Conservation (phyloP, 1,284 basidiomycete species). For the Volvariella surrecta region DNA sequence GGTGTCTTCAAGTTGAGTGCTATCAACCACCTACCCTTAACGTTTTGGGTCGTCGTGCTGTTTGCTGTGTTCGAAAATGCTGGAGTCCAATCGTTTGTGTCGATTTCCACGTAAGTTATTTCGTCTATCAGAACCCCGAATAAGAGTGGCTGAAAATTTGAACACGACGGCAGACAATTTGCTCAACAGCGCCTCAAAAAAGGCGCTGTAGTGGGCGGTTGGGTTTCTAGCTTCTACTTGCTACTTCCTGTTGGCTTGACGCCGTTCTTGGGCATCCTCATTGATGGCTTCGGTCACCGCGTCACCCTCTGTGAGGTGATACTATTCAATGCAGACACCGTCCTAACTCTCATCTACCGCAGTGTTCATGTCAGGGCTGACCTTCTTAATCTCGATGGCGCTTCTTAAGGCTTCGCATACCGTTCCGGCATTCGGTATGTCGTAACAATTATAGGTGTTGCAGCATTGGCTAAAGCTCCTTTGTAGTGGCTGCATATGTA, state of each 20-base stretch:
- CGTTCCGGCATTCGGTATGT: conserved; percentile 29
- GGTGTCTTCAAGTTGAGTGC: conserved; percentile 27
- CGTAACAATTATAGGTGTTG: too few relatives aligned
- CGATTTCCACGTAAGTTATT: conserved; percentile 31
- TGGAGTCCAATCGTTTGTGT: conserved; percentile 36
- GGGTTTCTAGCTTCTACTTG: conserved; percentile 40
- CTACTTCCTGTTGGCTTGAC: conserved; percentile 33
- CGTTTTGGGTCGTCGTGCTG: conserved; percentile 34
- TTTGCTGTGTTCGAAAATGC: conserved; percentile 37
- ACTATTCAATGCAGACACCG: neutral
- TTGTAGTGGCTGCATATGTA: conserved; percentile 31
- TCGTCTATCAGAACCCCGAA: too few relatives aligned
- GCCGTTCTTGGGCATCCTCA: conserved; percentile 34
- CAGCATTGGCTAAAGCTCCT: neutral
- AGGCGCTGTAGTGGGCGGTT: conserved; percentile 37
- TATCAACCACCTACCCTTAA: conserved; percentile 26
- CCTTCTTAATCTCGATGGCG: conserved; percentile 35
- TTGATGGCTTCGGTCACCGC: conserved; percentile 33
- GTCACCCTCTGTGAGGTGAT: conserved; percentile 28
- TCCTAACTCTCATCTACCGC: neutral
- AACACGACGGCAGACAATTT: conserved; percentile 22
- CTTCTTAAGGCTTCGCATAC: conserved; percentile 31
- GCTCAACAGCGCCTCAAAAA: conserved; percentile 35
- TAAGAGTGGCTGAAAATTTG: too few relatives aligned
- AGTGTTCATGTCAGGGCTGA: conserved; percentile 34